Base-by-base conservation (phyloP, 1,139 yeast species). In the Debaryomyces udenii region DNA sequence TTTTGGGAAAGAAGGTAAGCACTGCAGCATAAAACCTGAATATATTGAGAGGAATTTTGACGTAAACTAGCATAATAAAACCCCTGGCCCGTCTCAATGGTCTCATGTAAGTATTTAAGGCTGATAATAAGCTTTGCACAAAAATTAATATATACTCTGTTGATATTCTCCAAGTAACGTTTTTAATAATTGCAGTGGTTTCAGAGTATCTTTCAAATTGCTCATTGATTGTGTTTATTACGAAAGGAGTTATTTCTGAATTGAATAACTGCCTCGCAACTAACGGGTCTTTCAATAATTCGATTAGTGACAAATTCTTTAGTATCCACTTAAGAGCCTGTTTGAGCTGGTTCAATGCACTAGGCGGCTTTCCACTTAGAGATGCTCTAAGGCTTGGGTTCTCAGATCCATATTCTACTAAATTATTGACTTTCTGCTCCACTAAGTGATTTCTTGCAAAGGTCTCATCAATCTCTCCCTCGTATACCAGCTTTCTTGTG, bases 1-100 rank as follows among this genome's bases (percentile, higher is more conserved):
- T 44, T 33, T 45, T 54, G 2, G 66, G 65, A 16, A 60, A 28
- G 30, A 55, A 53, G 14, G 58, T 37, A 16, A 49, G 22, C 6
- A 53, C 28, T 20, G 50, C 52, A 9, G 59, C 27, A 38, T 50
- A 51, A 15, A 52, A 40, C 17, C 52, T 39, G 3, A 49, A 13
- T 14, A 49, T 20, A 38, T 50, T 50, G 27, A 51, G 39, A 1
- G 64, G 66, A 7, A 61, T 39, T 27, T 41, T 44, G 13, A 53
- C 27, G 17, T 40, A 36, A 3, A 58, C 33, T 27, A 52, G 39
- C 4, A 51, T 22, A 2, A 42, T 13, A 24, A 51, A 41, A 26
- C 39, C 37, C 27, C 40, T 43, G 3, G 48, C 34, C 32, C 39
- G 41, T 34, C 27, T 46, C 16, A 40, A 40, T 38, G 51, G 50